Percentiles rank a stretch among this genome's conserved stretches.
These are phyloP conservation scores for Cryphonectria carpinicola DNA, from an alignment of 2,329 filamentous ascomycete species.

Conservation along the genomic window DNA sequence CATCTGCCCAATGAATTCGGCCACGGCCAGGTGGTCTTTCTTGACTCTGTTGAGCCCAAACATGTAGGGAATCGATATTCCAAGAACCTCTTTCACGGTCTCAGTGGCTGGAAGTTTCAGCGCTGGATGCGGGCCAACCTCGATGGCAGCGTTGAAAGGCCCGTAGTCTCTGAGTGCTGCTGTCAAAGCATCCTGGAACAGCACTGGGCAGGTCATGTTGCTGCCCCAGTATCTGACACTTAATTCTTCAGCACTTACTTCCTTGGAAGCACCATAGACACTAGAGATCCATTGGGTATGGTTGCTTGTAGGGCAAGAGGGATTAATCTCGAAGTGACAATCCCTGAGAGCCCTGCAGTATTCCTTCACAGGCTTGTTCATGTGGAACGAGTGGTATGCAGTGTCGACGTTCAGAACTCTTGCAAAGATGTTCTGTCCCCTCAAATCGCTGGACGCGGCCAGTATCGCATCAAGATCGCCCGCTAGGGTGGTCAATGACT, in stretches of 20 bases:
- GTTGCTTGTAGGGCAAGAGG: conserved; percentile 31
- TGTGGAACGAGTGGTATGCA: conserved; percentile 56
- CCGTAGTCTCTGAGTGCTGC: conserved; percentile 33
- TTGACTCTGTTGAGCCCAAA: conserved; percentile 39
- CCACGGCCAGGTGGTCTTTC: conserved; percentile 38
- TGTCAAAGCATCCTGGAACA: conserved; percentile 47
- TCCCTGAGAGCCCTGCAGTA: conserved; percentile 40
- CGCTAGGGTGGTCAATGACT: conserved; percentile 41
- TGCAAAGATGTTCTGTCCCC: conserved; percentile 37
- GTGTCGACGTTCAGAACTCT: conserved; percentile 46
- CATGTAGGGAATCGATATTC: conserved; percentile 36
- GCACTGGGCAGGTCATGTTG: conserved; percentile 49
- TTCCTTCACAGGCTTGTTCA: conserved; percentile 40
- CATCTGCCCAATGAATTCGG: conserved; percentile 41
- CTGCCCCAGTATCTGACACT: conserved; percentile 46
- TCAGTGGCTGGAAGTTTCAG: conserved; percentile 46
- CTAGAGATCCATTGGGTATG: conserved; percentile 46
- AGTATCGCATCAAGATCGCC: conserved; percentile 40
- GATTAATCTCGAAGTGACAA: conserved; percentile 35
- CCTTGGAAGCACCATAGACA: conserved; percentile 37
- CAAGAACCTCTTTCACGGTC: conserved; percentile 36
- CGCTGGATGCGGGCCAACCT: conserved; percentile 51
- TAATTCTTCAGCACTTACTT: conserved; percentile 30
- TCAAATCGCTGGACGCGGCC: conserved; percentile 32
- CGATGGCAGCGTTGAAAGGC: conserved; percentile 44